Evolutionary conservation across 1,139 yeast species (phyloP), one percentile per base, ranked within the genome.

Genomic region (Nematodospora anomalae): DNA sequence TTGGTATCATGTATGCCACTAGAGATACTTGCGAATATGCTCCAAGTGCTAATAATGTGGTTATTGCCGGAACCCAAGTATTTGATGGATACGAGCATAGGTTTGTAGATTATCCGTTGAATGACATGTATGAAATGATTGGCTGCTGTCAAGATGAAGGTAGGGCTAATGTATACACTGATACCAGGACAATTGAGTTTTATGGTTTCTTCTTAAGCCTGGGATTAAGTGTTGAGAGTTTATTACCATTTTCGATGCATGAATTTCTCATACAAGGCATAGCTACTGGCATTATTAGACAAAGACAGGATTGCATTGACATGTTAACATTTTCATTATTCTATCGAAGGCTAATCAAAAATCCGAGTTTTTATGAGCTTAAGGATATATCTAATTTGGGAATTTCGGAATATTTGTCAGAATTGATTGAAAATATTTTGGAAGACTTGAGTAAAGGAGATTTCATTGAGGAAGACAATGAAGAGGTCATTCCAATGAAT

Each of bases 341-440:
- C 52, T 94, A 87, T 60, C 70, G 95, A 44, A 67, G 97, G 36
- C 57, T 92, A 16, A 83, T 80, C 40, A 71, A 78, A 30, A 94
- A 94, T 54, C 97, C 98, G 2, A 80, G 95, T 43, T 94, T 77
- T 55, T 94, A 94, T 53, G 96, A 90, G 14, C 74, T 87, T 16
- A 67, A 68, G 27, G 86, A 81, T 43, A 68, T 74, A 2, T 67
- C 86, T 0, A 79, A 79, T 34, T 62, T 76, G 28, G 95, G 94
- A 0, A 58, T 92, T 10, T 86, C 95, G 1, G 89, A 83, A 40
- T 88, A 72, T 56, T 63, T 92, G 35, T 89, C 97, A 0, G 96
- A 88, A 34, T 55, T 88, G 23, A 83, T 92, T 16, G 97, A 92
- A 52, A 67, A 62, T n/a, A 71, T 88, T 0, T 56, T 92, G 45